Base-by-base conservation (phyloP, 2,329 filamentous ascomycete species). In the Pseudogymnoascus sp. region DNA sequence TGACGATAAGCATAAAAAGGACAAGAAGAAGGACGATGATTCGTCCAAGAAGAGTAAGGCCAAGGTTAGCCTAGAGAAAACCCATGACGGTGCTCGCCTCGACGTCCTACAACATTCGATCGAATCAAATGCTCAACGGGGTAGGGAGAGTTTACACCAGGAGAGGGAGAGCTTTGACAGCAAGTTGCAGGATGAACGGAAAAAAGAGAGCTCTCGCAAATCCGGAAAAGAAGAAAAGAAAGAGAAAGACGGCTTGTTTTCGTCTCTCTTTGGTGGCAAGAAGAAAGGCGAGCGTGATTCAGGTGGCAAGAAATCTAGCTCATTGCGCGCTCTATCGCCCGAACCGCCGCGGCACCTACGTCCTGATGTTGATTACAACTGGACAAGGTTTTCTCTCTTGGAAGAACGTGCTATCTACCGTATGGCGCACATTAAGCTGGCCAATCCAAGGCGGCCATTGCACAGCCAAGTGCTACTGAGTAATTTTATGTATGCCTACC, bases 401-500 rank as follows among this genome's bases (percentile, higher is more conserved):
- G 93, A 97, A 74, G 94, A 99, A 76, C 84, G 94, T 62, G 94
- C 94, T 18, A 99, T 99, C 63, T 99, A 99, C 75, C 86, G 94
- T 64, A 96, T 99, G 90, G 94, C 94, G 16, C 94, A 99, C 72
- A 95, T 97, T 76, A 99, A 99, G 75, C 84, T 99, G 64, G 94
- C 94, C n/a, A 97, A 99, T 71, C 94, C 94, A 37, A 87, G 93
- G 47, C 87, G 94, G 61, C 89, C 93, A 39, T 77, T 99, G 59
- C 88, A 96, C 71, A 97, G 93, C 63, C 94, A 99, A 74, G 94
- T 99, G 20, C 79, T 99, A 62, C 82, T 99, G 67, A 97, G 92
- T 75, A 99, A 99, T 74, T 99, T 99, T 75, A 99, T 99, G 94
- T 99, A 99, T 77, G 94, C 91, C 62, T 99, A 99, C 73, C 82